A percentile compares a stretch with the other conserved stretches of the same genome.
Conservation (phyloP, 352 stramenopile species). For the Phytopythium cucurbitacearum region DNA sequence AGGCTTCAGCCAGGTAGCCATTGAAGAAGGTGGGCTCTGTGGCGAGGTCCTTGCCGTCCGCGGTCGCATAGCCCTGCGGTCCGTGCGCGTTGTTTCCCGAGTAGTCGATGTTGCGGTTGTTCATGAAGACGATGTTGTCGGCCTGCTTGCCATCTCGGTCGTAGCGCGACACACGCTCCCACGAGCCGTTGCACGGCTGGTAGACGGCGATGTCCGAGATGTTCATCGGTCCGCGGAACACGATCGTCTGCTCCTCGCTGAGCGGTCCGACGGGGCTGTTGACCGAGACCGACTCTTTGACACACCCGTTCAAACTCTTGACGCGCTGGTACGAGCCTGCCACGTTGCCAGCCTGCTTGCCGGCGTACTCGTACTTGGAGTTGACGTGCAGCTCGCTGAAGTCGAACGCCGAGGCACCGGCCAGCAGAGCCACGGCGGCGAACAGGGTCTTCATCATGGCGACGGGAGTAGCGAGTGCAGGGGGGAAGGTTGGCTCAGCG, state of each 20-base stretch:
- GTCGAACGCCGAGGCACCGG: background rate
- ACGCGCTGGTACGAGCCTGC: conserved; percentile 49
- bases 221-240: conserved; percentile 58
- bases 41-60: conserved; percentile 26
- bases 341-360: conserved; percentile 44
- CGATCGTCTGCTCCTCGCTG: conserved; percentile 51
- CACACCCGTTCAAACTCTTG: conserved; percentile 29
- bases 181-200: conserved; percentile 19
- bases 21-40: conserved; percentile 28
- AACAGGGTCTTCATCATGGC: conserved; percentile 1
- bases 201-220: conserved; percentile 68
- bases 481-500: background rate
- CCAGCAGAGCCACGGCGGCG: conserved; percentile 1
- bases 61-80: conserved; percentile 47
- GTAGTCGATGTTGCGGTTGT: conserved; percentile 78
- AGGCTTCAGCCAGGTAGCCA: conserved; percentile 40
- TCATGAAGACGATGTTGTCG: conserved; percentile 69
- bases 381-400: conserved; percentile 19
- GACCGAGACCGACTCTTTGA: conserved; percentile 30
- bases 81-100: conserved; percentile 22
- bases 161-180: conserved; percentile 55
- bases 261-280: conserved; percentile 52
- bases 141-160: conserved; percentile 15
- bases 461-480: background rate
- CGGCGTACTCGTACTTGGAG: conserved; percentile 43